Conservation (phyloP, 2,329 filamentous ascomycete genomes). For the Trichoderma polysporum region DNA sequence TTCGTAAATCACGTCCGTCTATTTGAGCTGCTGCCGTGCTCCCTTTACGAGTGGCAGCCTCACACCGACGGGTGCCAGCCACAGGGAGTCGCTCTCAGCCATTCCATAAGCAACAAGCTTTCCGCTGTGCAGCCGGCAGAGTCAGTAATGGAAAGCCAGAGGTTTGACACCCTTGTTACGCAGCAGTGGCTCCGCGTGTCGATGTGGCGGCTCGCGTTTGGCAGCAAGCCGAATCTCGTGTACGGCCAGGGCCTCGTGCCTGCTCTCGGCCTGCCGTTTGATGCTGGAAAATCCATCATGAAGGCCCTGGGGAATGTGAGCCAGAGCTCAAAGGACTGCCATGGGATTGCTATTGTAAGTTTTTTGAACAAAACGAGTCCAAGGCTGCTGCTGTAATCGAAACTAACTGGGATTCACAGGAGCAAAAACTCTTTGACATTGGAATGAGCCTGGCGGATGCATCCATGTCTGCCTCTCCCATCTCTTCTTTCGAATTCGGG, state of each 20-base stretch:
- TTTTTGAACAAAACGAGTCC: not conserved
- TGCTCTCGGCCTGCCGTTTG: constrained; percentile 29
- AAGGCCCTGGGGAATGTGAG: constrained; percentile 29
- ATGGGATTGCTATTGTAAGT: constrained; percentile 35
- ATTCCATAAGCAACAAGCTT: constrained; percentile 30
- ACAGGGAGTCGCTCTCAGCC: constrained; percentile 27
- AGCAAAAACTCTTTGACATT: constrained; percentile 37
- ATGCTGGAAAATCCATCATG: constrained; percentile 34
- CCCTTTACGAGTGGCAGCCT: constrained; percentile 34
- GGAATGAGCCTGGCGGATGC: constrained; percentile 34
- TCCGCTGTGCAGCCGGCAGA: constrained; percentile 30
- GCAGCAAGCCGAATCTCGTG: constrained; percentile 27
- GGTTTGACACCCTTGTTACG: constrained; percentile 35
- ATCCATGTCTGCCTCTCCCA: constrained; percentile 24
- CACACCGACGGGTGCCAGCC: constrained; percentile 25
- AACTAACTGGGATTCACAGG: constrained; percentile 23
- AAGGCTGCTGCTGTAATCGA: accelerated
- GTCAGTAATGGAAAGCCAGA: constrained; percentile 34
- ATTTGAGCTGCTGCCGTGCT: constrained; percentile 32
- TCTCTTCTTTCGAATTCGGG: constrained; percentile 29
- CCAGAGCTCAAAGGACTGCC: constrained; percentile 32
- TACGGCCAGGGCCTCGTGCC: constrained; percentile 26
- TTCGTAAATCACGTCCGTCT: constrained; percentile 36
- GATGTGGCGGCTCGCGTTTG: constrained; percentile 35
- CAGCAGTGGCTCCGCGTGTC: constrained; percentile 35